Percentiles rank a stretch among this genome's conserved stretches.
phyloP scores from a whole-genome alignment of 352 stramenopile species.

The Pythium angustatum region DNA sequence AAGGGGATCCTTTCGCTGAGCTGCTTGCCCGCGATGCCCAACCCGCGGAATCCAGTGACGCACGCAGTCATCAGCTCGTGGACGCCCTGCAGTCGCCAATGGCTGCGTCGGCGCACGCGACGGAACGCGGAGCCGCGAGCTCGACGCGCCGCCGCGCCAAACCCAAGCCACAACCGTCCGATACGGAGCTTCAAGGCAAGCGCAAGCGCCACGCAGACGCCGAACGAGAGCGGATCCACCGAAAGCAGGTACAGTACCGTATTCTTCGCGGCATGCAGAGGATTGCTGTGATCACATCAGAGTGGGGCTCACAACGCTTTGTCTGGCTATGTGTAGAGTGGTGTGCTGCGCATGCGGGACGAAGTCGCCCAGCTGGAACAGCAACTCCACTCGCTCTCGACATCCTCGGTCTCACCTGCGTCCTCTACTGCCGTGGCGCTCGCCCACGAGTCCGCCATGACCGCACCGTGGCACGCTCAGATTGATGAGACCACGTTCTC shows the following conservation, averaged over 20 bases:
- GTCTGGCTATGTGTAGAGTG: constrained; percentile 12
- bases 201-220: constrained; percentile 34
- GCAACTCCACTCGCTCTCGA: constrained; percentile 20
- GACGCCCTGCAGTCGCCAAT: neutral
- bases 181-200: constrained; percentile 19
- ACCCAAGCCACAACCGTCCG: constrained; percentile 7
- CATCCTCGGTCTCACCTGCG: too few species aligned
- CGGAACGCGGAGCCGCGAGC: too few species aligned
- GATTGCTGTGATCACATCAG: too few species aligned
- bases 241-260: constrained; percentile 25
- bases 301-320: neutral
- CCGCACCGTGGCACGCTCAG: neutral
- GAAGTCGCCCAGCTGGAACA: constrained; percentile 27
- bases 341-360: constrained; percentile 29
- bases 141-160: neutral
- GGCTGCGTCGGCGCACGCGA: neutral
- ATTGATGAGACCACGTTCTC: constrained; percentile 3
- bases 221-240: constrained; percentile 32
- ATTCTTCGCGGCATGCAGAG: too few species aligned
- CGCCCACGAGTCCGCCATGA: too few species aligned
- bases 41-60: neutral
- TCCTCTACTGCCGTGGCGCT: too few species aligned
- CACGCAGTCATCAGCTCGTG: constrained; percentile 4
- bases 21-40: neutral
- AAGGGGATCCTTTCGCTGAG: constrained; percentile 9